Evolutionary conservation across 208 protist species (phyloP), one percentile per base, ranked within the genome.

Genomic region (Angomonas ambiguus): DNA sequence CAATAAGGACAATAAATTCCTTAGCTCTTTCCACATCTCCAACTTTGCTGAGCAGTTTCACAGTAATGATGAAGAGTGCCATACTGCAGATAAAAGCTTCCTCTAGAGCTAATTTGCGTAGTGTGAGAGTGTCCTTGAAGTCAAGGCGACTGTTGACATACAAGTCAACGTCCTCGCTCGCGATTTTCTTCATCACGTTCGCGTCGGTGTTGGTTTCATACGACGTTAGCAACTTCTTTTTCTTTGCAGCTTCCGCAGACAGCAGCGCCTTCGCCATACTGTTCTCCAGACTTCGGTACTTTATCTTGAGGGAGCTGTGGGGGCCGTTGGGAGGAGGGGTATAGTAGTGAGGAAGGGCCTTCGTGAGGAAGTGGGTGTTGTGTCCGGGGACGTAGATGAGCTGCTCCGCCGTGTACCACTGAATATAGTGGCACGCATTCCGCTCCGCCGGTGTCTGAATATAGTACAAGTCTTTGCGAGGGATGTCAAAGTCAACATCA

Each of bases 361-460:
- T 16, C 49, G 11, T 56, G n/a, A 56, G 49, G 49, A 59, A 59
- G 53, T 5, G 5, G 4, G 53, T 11, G 53, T 59, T 59, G 53
- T 59, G 8, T 8, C 53, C 53, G 4, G 53, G 53, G 4, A 59
- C 27, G 25, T 22, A 33, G 3, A 33, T 6, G 53, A 34, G 16
- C 6, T 59, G 4, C 6, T 33, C 11, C 22, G 65, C 34, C 53
- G 60, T 45, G 53, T 24, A 61, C 65, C 65, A 69, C 35, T 34
- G 41, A 32, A 33, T 53, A 41, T 69, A 69, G 65, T 69, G 60
- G 35, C 33, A 62, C n/a, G 53, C n/a, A 20, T 31, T 27, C 28
- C 65, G 65, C 55, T 69, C 65, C 3, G 38, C 34, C 5, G 65
- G 53, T 3, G 34, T 41, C 51, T 58, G 53, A 0, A 69, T 30